Conservation (phyloP, 2,329 filamentous ascomycete genomes). For the Coniochaeta prunicola region DNA sequence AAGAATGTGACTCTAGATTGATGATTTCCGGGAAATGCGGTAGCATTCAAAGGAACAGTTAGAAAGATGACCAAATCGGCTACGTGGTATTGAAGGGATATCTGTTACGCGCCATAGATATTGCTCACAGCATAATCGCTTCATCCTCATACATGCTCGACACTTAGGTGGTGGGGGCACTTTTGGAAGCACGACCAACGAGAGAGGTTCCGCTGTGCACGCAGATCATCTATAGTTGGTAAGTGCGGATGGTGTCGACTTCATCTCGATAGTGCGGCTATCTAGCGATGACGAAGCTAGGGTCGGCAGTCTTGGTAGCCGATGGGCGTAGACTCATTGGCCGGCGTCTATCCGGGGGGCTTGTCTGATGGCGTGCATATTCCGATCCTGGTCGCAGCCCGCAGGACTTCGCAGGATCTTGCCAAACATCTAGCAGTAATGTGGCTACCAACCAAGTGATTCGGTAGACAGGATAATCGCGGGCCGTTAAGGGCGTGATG, state of each 20-base stretch:
- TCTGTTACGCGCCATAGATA: neutral
- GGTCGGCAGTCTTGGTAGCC: neutral
- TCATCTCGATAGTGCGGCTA: neutral
- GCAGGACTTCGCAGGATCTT: neutral
- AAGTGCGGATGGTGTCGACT: neutral
- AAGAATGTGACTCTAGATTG: neutral
- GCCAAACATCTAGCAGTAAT: neutral
- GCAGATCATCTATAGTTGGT: neutral
- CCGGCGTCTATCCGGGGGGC: slow-evolving; percentile 1
- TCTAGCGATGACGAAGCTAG: neutral
- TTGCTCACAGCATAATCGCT: neutral
- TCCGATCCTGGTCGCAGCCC: neutral
- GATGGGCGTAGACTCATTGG: neutral
- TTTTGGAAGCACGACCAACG: neutral
- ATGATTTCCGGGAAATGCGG: neutral
- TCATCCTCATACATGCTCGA: neutral
- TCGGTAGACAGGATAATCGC: neutral
- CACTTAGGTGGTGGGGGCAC: neutral
- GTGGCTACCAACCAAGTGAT: neutral
- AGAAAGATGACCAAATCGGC: neutral
- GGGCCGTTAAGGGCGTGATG: neutral
- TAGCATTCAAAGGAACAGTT: neutral
- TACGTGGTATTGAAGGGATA: neutral
- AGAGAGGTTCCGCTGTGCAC: neutral
- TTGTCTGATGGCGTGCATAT: neutral